phyloP scores from a whole-genome alignment of 208 protist species.

The Novymonas esmeraldas region DNA sequence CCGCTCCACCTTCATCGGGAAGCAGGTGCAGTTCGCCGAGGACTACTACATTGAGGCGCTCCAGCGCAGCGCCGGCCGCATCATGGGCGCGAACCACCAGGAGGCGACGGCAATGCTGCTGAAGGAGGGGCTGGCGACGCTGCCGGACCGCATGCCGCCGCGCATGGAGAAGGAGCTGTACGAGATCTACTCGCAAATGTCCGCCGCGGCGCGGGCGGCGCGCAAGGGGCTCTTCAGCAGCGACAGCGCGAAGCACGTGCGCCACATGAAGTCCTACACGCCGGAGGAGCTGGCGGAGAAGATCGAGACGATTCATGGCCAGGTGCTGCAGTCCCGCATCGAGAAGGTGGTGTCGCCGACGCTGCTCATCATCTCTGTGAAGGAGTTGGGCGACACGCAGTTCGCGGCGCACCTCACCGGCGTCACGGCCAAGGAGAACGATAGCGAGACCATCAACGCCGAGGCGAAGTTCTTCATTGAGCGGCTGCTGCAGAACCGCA shows the following conservation, averaged over 20 bases:
- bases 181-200: constrained; percentile 57
- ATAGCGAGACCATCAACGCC: constrained; percentile 37
- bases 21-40: constrained; percentile 82
- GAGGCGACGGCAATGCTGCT: constrained; percentile 77
- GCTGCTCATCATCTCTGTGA: constrained; percentile 54
- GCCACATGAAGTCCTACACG: constrained; percentile 50
- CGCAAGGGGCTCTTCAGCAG: constrained; percentile 77
- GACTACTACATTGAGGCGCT: constrained; percentile 88
- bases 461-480: constrained; percentile 77
- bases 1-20: constrained; percentile 83
- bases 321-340: constrained; percentile 66
- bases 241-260: constrained; percentile 64
- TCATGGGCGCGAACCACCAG: constrained; percentile 37
- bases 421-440: constrained; percentile 70
- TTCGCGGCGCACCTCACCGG: constrained; percentile 82
- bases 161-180: constrained; percentile 76
- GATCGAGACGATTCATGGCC: constrained; percentile 50
- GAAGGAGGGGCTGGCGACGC: constrained; percentile 67
- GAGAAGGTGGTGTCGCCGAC: constrained; percentile 77
- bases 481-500: constrained; percentile 81
- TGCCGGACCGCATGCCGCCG: constrained; percentile 57
- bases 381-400: constrained; percentile 58
- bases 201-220: constrained; percentile 47
- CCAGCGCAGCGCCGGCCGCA: constrained; percentile 76
- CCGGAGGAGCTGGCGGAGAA: constrained; percentile 49